Evolutionary conservation across 129 eudicot species (phyloP).

Genomic region (Smallanthus sonchifolius): DNA sequence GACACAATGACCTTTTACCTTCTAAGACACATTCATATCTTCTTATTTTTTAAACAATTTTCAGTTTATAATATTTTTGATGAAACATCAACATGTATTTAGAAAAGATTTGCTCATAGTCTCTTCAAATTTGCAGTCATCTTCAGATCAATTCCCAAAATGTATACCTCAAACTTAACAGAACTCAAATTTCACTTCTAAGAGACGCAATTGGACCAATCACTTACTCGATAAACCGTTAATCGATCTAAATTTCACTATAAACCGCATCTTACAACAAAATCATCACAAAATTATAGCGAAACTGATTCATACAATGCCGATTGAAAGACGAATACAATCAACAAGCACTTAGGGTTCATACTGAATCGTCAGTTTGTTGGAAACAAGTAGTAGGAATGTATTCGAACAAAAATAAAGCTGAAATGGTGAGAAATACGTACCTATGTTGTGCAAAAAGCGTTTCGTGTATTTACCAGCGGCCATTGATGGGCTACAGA

Average conservation of each 20-base stretch:
- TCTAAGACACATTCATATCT: background rate
- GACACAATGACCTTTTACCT: background rate
- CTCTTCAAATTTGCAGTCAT: background rate
- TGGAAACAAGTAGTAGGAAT: background rate
- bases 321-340: background rate
- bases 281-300: background rate
- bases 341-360: conserved; percentile 20
- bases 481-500: conserved; percentile 27
- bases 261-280: background rate
- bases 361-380: background rate
- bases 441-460: conserved; percentile 28
- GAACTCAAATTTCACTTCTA: background rate
- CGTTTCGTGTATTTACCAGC: conserved; percentile 32
- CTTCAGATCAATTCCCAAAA: background rate
- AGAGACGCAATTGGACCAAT: background rate
- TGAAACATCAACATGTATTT: background rate
- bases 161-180: background rate
- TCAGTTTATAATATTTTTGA: background rate
- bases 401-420: background rate
- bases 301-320: background rate
- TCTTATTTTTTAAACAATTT: background rate
- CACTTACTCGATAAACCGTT: background rate
- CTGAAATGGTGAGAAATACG: background rate
- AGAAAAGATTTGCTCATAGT: too few relatives aligned
- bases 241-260: background rate